Base-by-base conservation (phyloP, 2,329 filamentous ascomycete species). In the Ceratocystis huliohia region DNA sequence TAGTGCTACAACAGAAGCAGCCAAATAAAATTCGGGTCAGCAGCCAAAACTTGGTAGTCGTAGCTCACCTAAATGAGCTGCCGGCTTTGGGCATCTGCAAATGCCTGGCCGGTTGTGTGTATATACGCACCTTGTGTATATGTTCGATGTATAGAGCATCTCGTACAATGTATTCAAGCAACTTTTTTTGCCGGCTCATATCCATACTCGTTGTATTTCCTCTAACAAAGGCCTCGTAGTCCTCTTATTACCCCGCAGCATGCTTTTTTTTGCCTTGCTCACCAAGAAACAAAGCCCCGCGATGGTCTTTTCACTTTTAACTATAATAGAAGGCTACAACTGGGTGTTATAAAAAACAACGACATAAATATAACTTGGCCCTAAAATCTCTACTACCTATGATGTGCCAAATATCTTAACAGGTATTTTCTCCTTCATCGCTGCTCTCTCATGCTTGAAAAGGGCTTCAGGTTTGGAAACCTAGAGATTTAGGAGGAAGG, bases 161-260 rank as follows among this genome's bases (percentile, higher is more conserved):
- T 53, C 3, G 37, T 41, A 41, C 37, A 41, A 41, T 41, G 37
- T 25, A 53, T 53, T 53, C 8, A 5, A 53, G 20, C 48, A 8
- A 15, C 20, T 1, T 25, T 25, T 50, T 5, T 5, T 22, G 1
- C 37, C 37, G 2, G 37, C 8, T 13, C 17, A n/a, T 8, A 10
- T 20, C 17, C 6, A 20, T 20, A 22, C 22, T n/a, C n/a, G 4
- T 53, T 53, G 48, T 25, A 28, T 53, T 22, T 28, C 20, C 48
- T 22, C 7, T 41, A 41, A 13, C 10, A 4, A 41, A 41, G 37
- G 37, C 10, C 37, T 41, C 37, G 37, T 8, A 41, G 37, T 41
- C 37, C 22, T 37, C 33, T 45, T 33, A 25, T 59, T 59, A 59
- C 53, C 53, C 53, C 53, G 53, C 53, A 59, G 53, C 53, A 20